Evolutionary conservation across 345 rosid species (phyloP).

Genomic region (Eucalyptus regnans): DNA sequence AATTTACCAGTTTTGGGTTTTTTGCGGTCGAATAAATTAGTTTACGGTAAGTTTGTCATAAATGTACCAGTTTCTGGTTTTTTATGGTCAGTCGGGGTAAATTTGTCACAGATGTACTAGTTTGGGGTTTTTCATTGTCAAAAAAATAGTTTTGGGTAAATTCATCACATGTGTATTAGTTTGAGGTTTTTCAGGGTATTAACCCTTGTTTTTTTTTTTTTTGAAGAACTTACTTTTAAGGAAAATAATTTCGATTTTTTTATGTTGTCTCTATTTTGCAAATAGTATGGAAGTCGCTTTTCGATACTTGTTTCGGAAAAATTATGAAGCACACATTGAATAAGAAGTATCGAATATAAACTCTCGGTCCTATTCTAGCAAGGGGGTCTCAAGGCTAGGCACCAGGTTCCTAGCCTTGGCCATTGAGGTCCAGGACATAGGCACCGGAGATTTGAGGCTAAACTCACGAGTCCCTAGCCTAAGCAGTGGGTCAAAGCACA

Average conservation of each 20-base stretch:
- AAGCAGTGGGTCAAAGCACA: not conserved
- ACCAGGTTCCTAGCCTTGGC: not conserved
- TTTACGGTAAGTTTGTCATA: no score
- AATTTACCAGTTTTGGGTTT: no score
- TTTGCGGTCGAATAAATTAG: no score
- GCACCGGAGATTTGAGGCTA: not conserved
- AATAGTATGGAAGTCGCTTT: not conserved
- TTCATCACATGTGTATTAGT: no score
- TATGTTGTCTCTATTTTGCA: not conserved
- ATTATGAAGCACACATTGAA: not conserved
- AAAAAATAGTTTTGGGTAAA: no score
- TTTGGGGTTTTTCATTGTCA: no score
- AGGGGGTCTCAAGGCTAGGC: rapidly evolving
- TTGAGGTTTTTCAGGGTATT: no score
- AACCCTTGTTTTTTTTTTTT: not conserved
- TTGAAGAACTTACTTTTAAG: not conserved
- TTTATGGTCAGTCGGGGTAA: no score
- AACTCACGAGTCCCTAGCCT: not conserved
- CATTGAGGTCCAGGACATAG: not conserved
- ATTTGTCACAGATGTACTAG: no score
- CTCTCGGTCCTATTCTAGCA: rapidly evolving
- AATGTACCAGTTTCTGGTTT: no score
- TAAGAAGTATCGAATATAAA: not conserved
- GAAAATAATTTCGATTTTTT: not conserved
- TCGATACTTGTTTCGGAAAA: not conserved